Percentiles rank a stretch among this genome's conserved stretches.
Evolutionary conservation across 2,329 filamentous ascomycete genomes (phyloP).

Genomic region (Fusarium sambucinum): DNA sequence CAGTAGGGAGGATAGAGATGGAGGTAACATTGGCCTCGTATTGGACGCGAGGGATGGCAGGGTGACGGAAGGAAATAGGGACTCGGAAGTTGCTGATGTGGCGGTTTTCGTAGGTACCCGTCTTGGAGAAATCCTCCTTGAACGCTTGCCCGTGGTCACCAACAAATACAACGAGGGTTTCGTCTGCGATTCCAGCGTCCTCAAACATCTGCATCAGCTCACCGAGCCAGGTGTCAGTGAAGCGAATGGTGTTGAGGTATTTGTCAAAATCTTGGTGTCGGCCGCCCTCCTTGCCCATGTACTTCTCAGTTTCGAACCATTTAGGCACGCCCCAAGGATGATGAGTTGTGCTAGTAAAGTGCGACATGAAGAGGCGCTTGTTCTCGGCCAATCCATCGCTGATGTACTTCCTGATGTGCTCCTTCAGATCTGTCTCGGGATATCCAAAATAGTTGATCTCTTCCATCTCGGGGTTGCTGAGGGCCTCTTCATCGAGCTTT

Average conservation of each 20-base stretch:
- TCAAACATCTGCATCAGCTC: conserved; percentile 51
- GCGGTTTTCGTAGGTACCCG: conserved; percentile 51
- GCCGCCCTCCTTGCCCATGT: conserved; percentile 41
- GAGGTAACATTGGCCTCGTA: conserved; percentile 50
- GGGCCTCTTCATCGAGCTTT: conserved; percentile 44
- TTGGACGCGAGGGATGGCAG: conserved; percentile 48
- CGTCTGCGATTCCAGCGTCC: conserved; percentile 50
- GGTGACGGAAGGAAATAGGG: conserved; percentile 50
- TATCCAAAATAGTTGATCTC: conserved; percentile 53
- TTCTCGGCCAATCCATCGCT: conserved; percentile 47
- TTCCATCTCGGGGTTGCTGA: conserved; percentile 36
- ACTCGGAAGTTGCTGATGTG: conserved; percentile 51
- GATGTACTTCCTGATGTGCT: conserved; percentile 51
- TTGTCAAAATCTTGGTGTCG: conserved; percentile 49
- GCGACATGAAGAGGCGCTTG: conserved; percentile 52
- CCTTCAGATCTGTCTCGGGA: conserved; percentile 48
- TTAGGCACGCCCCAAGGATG: conserved; percentile 48
- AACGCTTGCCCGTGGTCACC: conserved; percentile 53
- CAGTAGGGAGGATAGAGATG: conserved; percentile 50
- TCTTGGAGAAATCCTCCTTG: conserved; percentile 48
- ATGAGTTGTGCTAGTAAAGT: conserved; percentile 54
- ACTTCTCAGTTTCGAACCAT: conserved; percentile 45
- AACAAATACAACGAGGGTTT: conserved; percentile 51
- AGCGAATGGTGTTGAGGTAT: conserved; percentile 51
- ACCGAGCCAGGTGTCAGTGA: conserved; percentile 51